Evolutionary conservation across 2,329 filamentous ascomycete species (phyloP).

Genomic region (Cadophora luteo-olivacea): DNA sequence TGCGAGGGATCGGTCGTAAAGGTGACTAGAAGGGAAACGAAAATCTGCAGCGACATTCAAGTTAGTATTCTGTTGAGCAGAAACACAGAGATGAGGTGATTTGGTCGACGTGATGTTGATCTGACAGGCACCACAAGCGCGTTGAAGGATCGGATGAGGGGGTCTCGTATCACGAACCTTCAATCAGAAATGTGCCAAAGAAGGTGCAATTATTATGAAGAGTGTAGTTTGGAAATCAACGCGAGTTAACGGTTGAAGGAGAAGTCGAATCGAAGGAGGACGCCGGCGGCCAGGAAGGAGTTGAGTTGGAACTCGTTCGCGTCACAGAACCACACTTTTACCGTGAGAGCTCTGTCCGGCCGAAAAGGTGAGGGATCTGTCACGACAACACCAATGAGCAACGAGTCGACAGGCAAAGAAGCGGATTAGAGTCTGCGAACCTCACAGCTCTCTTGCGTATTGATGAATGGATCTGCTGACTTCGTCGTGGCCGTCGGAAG

Average conservation of each 20-base stretch:
- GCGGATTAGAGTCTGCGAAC: slow-evolving; percentile 32
- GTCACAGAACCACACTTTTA: slow-evolving; percentile 43
- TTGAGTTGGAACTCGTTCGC: slow-evolving; percentile 35
- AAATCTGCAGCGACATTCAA: slow-evolving; percentile 28
- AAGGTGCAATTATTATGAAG: slow-evolving; percentile 44
- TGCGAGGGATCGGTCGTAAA: slow-evolving; percentile 23
- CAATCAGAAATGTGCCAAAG: slow-evolving; percentile 33
- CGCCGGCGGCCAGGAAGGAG: slow-evolving; percentile 60
- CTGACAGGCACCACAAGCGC: slow-evolving; percentile 25
- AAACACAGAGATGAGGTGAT: slow-evolving; percentile 2
- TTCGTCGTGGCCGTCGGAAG: slow-evolving; percentile 29
- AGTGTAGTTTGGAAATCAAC: slow-evolving; percentile 41
- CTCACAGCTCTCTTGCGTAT: slow-evolving; percentile 30
- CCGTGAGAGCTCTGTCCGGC: slow-evolving; percentile 37
- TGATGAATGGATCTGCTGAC: slow-evolving; percentile 21
- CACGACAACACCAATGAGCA: slow-evolving; percentile 31
- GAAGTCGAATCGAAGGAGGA: slow-evolving; percentile 51
- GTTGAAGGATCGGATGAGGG: slow-evolving; percentile 25
- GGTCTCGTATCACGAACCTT: slow-evolving; percentile 41
- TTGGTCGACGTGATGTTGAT: slow-evolving; percentile 31
- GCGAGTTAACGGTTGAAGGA: slow-evolving; percentile 50
- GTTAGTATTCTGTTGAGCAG: slow-evolving; percentile 15
- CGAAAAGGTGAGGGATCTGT: slow-evolving; percentile 29
- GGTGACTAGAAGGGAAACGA: slow-evolving; percentile 19
- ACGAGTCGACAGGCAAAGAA: slow-evolving; percentile 17